Base-by-base conservation (phyloP, 768 basidiomycete genomes). In the Hericium coralloides region DNA sequence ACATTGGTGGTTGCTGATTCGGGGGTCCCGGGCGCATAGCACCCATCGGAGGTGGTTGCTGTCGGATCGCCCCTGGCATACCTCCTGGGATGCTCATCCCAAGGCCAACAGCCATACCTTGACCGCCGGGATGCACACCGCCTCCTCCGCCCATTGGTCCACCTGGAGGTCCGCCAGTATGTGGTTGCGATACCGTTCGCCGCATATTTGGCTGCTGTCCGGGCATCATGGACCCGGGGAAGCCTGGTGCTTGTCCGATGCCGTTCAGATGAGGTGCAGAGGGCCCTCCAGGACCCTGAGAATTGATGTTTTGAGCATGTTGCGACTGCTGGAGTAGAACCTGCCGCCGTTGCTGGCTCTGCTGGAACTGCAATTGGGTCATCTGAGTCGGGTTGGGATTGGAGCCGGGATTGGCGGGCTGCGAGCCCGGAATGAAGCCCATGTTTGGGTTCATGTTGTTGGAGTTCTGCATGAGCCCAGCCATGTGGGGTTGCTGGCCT, bases 151-250 rank as follows among this genome's bases (percentile, higher is more conserved):
- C 60, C 52, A 64, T 63, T 63, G 74, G 75, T 26, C 60, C 68
- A 51, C 66, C 69, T 14, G 67, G 59, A 41, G 75, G 72, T 62
- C 72, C 76, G 57, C 55, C 58, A 48, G 63, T 68, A 59, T 78
- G 45, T 4, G 82, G 77, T 68, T 86, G 84, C 20, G 84, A 81
- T 58, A 74, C 70, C n/a, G 76, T 77, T 64, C 85, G 79, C 57
- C 85, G 79, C 49, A 78, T 67, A 18, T 50, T 23, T 17, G 26
- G 22, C 23, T 60, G 63, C 48, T 66, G 66, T 43, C 72, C 69
- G 39, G 67, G 72, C 69, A 80, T 74, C 64, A 76, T 72, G 60
- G 63, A 68, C 48, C 69, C 68, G 55, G 72, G 69, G 64, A 79
- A 80, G 51, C 62, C 65, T 69, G 79, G 74, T 75, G 68, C 63